These are phyloP conservation scores for Cryptosporidium xiaoi DNA, from an alignment of 169 alveolate species.

Conservation along the genomic window DNA sequence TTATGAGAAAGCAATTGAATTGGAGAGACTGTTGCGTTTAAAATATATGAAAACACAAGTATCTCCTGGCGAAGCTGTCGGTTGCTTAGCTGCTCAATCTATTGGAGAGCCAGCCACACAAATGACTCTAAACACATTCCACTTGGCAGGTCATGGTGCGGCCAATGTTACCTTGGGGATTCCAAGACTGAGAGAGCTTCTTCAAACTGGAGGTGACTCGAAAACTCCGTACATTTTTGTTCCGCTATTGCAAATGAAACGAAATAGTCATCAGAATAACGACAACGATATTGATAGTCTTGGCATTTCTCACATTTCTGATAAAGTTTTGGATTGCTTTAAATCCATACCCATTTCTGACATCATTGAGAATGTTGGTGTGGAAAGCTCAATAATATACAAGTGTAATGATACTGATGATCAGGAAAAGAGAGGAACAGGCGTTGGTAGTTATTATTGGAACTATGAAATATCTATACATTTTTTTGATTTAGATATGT, in stretches of 20 bases:
- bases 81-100: conserved; percentile 97
- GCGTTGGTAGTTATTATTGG: conserved; percentile 78
- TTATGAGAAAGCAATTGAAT: conserved; percentile 72
- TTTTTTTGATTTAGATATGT: conserved; percentile 83
- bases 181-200: conserved; percentile 98
- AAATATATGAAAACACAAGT: conserved; percentile 86
- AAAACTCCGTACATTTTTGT: conserved; percentile 69
- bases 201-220: conserved; percentile 82
- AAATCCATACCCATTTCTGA: conserved; percentile 63
- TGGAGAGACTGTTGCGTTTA: conserved; percentile 77
- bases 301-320: conserved; percentile 1
- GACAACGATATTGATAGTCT: background rate
- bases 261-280: background rate
- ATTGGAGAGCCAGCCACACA: conserved; percentile 99
- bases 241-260: conserved; percentile 20
- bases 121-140: conserved; percentile 99
- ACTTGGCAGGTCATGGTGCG: conserved; percentile 99
- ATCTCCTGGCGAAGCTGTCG: conserved; percentile 99
- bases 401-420: background rate
- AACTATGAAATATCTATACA: conserved; percentile 87
- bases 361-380: conserved; percentile 57
- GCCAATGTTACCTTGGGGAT: conserved; percentile 99
- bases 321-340: conserved; percentile 56
- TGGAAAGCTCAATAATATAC: conserved; percentile 61
- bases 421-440: background rate